Evolutionary conservation across 768 basidiomycete genomes (phyloP).

Genomic region (Mycena indigotica): DNA sequence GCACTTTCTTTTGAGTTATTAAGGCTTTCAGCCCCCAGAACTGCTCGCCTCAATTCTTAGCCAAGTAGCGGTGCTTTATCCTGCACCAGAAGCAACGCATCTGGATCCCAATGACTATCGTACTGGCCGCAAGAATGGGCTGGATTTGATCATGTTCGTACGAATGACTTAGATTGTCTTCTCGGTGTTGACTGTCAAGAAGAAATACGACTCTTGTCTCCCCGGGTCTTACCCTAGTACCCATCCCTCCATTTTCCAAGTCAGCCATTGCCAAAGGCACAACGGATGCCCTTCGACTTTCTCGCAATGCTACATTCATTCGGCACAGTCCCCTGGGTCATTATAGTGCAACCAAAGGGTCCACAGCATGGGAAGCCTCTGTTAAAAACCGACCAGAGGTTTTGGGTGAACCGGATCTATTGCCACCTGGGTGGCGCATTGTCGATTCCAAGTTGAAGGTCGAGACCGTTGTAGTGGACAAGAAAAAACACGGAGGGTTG

Average conservation of each 20-base stretch:
- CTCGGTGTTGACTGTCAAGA: too few species aligned
- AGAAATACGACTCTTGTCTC: conserved; percentile 55
- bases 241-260: conserved; percentile 50
- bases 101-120: conserved; percentile 30
- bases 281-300: conserved; percentile 62
- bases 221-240: conserved; percentile 51
- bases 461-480: conserved; percentile 40
- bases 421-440: conserved; percentile 75
- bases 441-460: conserved; percentile 53
- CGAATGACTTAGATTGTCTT: too few species aligned
- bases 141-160: conserved; percentile 67
- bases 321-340: conserved; percentile 68
- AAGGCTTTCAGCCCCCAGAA: conserved; percentile 63
- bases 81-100: conserved; percentile 26
- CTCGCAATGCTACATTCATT: conserved; percentile 57
- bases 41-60: conserved; percentile 57
- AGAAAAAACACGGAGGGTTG: conserved; percentile 60
- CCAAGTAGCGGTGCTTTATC: conserved; percentile 61
- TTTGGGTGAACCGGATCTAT: conserved; percentile 49
- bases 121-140: conserved; percentile 40
- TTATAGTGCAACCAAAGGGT: conserved; percentile 70
- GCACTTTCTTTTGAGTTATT: conserved; percentile 23
- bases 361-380: conserved; percentile 73
- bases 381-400: conserved; percentile 56
- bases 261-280: conserved; percentile 61